A percentile compares a stretch with the other conserved stretches of the same genome.
phyloP scores from a whole-genome alignment of 768 basidiomycete genomes.

The Grammothele lineata region DNA sequence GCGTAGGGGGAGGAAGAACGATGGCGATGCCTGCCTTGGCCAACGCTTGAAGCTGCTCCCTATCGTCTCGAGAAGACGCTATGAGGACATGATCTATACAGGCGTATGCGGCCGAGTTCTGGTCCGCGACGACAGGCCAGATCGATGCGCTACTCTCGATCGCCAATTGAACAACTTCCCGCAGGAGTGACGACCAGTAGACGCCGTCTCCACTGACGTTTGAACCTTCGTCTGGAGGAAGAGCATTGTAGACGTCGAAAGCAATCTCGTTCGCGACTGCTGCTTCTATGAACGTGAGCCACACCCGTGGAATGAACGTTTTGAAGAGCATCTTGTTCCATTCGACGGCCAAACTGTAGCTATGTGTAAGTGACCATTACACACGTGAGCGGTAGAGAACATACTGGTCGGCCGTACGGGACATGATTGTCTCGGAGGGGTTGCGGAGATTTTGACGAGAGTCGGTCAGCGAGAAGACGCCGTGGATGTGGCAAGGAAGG shows the following conservation, averaged over 20 bases:
- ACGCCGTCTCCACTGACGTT: conserved; percentile 33
- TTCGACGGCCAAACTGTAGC: conserved; percentile 36
- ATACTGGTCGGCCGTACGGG: conserved; percentile 39
- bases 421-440: conserved; percentile 34
- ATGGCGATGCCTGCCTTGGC: conserved; percentile 8
- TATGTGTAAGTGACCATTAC: not conserved
- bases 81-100: conserved; percentile 24
- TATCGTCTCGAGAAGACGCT: conserved; percentile 19
- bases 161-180: conserved; percentile 20
- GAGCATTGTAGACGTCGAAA: conserved; percentile 32
- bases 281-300: conserved; percentile 32
- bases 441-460: conserved; percentile 44
- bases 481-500: conserved; percentile 44
- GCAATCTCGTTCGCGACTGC: conserved; percentile 18
- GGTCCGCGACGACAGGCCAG: conserved; percentile 31
- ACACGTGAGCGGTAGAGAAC: too few relatives aligned
- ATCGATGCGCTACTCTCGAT: conserved; percentile 18
- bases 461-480: conserved; percentile 41
- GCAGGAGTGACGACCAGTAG: conserved; percentile 34
- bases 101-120: not conserved
- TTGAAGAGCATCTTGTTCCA: conserved; percentile 48
- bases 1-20: too few relatives aligned
- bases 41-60: conserved; percentile 27
- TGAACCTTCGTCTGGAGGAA: conserved; percentile 34
- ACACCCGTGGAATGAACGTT: conserved; percentile 40